phyloP scores from a whole-genome alignment of 2,329 filamentous ascomycete genomes.

The Huntiella savannae region DNA sequence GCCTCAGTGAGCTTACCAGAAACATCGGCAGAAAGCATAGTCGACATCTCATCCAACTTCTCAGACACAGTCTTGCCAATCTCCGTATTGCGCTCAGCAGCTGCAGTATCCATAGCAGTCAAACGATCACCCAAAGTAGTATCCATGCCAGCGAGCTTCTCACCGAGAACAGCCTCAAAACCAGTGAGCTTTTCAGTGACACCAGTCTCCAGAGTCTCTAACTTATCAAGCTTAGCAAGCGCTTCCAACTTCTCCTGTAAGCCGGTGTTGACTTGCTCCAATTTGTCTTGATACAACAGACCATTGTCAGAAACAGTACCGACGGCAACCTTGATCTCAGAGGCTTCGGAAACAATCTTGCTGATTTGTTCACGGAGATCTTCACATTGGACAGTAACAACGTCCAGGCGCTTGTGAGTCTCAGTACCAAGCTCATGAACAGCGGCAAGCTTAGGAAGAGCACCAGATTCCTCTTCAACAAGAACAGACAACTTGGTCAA shows the following conservation, averaged over 20 bases:
- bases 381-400: slow-evolving; percentile 8
- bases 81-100: slow-evolving; percentile 1
- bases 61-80: slow-evolving; percentile 7
- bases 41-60: slow-evolving; percentile 6
- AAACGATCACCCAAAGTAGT: slow-evolving; percentile 3
- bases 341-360: slow-evolving; percentile 7
- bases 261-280: slow-evolving; percentile 7
- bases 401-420: slow-evolving; percentile 9
- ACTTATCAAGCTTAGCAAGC: slow-evolving; percentile 4
- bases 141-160: slow-evolving; percentile 9
- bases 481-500: slow-evolving; percentile 7
- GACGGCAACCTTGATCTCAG: slow-evolving; percentile 7
- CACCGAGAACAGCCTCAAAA: slow-evolving; percentile 4
- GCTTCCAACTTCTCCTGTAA: slow-evolving; percentile 8
- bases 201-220: slow-evolving; percentile 5
- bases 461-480: slow-evolving; percentile 7
- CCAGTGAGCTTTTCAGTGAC: slow-evolving; percentile 9
- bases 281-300: slow-evolving; percentile 9
- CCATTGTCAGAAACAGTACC: slow-evolving; percentile 8
- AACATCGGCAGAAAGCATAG: slow-evolving; percentile 2
- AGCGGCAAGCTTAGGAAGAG: slow-evolving; percentile 4
- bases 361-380: slow-evolving; percentile 8
- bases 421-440: slow-evolving; percentile 6
- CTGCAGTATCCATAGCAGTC: slow-evolving; percentile 1
- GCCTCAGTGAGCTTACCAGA: slow-evolving; percentile 2